A percentile compares a stretch with the other conserved stretches of the same genome.
Evolutionary conservation across 139 green algal genomes (phyloP).

Genomic region (Choricystis sp.): DNA sequence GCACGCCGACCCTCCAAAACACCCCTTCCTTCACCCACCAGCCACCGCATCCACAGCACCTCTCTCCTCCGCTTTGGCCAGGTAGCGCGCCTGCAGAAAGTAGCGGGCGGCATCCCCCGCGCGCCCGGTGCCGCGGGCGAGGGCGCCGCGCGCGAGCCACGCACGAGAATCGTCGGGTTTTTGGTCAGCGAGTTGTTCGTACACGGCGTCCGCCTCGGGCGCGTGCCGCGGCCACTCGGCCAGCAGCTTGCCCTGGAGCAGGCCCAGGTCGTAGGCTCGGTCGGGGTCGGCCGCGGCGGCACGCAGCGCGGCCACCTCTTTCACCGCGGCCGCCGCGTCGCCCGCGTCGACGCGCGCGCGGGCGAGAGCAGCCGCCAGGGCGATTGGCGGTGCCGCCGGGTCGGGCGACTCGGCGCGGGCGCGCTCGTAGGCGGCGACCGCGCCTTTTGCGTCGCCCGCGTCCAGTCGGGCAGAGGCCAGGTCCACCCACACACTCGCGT

Average conservation of each 20-base stretch:
- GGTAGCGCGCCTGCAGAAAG: constrained; percentile 24
- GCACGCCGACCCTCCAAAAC: too few species aligned
- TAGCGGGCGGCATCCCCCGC: constrained; percentile 19
- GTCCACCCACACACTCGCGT: constrained; percentile 15
- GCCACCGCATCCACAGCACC: constrained; percentile 10
- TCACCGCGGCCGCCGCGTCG: background rate
- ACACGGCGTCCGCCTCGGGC: constrained; percentile 18
- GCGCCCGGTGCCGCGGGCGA: constrained; percentile 19
- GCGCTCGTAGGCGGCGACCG: constrained; percentile 13
- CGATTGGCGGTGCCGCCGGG: constrained; percentile 4
- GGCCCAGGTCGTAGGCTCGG: constrained; percentile 13
- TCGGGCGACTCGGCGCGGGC: constrained; percentile 6
- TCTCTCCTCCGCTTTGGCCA: constrained; percentile 11
- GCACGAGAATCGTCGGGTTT: constrained; percentile 22
- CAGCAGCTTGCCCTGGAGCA: constrained; percentile 19
- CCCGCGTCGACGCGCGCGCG: background rate
- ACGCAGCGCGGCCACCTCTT: constrained; percentile 8
- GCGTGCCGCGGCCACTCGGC: constrained; percentile 25
- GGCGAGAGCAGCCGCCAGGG: constrained; percentile 16
- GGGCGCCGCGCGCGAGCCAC: constrained; percentile 21
- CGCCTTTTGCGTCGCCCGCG: constrained; percentile 5
- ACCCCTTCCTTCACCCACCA: too few species aligned
- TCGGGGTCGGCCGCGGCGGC: constrained; percentile 1
- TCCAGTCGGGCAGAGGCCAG: constrained; percentile 16
- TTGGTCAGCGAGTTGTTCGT: constrained; percentile 17